Conservation (phyloP, 1,284 basidiomycete species). For the Ganoderma lucidum region DNA sequence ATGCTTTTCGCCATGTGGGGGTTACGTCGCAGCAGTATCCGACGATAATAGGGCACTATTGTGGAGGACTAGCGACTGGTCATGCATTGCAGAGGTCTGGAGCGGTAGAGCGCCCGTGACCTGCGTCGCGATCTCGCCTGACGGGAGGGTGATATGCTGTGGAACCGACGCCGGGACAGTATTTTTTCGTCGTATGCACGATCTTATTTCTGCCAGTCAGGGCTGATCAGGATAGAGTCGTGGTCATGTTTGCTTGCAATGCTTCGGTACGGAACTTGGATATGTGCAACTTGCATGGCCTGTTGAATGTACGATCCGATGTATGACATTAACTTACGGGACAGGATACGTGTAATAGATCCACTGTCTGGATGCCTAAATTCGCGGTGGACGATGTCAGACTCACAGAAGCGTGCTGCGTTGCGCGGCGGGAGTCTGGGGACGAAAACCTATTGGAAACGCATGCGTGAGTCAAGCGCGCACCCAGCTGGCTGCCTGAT, state of each 20-base stretch:
- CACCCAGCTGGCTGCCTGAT: no score
- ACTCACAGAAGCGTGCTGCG: no score
- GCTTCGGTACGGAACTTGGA: neutral
- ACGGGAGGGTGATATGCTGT: neutral
- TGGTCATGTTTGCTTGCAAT: neutral
- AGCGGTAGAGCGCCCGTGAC: neutral
- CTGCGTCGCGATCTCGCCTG: neutral
- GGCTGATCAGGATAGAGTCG: no score
- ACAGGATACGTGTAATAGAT: no score
- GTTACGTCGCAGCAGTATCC: neutral
- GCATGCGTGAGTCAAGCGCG: no score
- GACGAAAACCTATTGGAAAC: no score
- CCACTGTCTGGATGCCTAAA: no score
- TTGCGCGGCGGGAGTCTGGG: no score
- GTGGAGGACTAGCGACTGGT: neutral
- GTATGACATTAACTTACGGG: no score
- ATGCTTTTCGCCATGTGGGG: neutral
- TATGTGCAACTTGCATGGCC: neutral
- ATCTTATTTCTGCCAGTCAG: neutral
- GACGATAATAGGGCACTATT: neutral
- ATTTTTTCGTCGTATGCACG: neutral
- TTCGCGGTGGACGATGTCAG: no score
- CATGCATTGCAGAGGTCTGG: neutral
- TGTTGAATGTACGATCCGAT: no score
- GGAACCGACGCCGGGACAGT: neutral